Evolutionary conservation across 129 eudicot genomes (phyloP).

Genomic region (Silybum marianum): DNA sequence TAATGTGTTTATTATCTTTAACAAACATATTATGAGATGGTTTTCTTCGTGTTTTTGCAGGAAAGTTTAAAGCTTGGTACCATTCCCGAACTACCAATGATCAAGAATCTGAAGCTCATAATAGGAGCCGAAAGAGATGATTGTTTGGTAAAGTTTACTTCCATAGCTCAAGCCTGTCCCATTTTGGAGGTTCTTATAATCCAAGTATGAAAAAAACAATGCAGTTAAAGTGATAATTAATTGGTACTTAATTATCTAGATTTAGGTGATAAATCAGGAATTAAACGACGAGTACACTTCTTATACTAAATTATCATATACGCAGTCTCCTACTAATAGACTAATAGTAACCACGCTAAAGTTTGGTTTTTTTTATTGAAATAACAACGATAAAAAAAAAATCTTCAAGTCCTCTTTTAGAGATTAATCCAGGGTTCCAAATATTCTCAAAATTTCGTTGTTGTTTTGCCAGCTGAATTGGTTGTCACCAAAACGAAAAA

Average conservation of each 20-base stretch:
- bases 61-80: constrained; percentile 3
- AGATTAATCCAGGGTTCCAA: background rate
- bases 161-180: constrained; percentile 38
- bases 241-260: background rate
- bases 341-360: background rate
- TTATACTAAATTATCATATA: background rate
- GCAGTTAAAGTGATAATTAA: background rate
- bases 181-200: constrained; percentile 39
- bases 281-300: background rate
- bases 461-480: constrained; percentile 4
- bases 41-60: constrained; percentile 20
- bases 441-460: background rate
- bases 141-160: constrained; percentile 31
- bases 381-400: no score
- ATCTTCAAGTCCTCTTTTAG: no score
- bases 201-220: no score
- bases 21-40: background rate
- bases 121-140: constrained; percentile 42
- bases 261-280: no score
- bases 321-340: background rate
- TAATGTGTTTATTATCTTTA: background rate
- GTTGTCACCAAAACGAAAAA: background rate
- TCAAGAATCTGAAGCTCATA: constrained; percentile 40
- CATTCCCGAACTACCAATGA: constrained; percentile 34
- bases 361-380: no score